Base-by-base conservation (phyloP, 495 filamentous ascomycete genomes). In the Hypoxylon lenormandii region DNA sequence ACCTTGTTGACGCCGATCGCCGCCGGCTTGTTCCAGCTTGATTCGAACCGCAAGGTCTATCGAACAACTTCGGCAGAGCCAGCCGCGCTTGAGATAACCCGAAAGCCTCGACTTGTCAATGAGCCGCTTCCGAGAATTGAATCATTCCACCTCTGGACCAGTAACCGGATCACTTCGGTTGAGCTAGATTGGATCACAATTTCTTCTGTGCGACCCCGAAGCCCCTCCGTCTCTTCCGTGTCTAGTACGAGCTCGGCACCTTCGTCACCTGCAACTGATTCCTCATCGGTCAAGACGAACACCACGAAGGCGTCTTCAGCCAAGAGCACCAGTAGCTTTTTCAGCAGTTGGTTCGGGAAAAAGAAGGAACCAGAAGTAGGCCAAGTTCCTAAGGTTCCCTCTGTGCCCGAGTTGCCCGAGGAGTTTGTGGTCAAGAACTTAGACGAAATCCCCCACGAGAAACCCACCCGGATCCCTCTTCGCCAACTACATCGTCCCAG, bases 71-170 rank as follows among this genome's bases (percentile, higher is more conserved):
- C 62, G 4, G 69, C 65, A 33, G 69, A 74, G 12, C 76, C 76
- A 23, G 76, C 69, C 2, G 74, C 76, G 15, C 54, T 75, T 12
- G 23, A 55, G 12, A 72, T 76, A 22, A 54, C 15, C 16, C 66
- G 70, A 50, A 77, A 71, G 36, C 50, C 65, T 47, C 60, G 72
- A n/a, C 56, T 49, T 2, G 60, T 65, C 16, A 52, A 69, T 15
- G 68, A 72, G 59, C 70, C 78, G 8, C 43, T 79, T 12, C 70
- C 74, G 7, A 57, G 6, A 5, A 55, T 80, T 36, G 56, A 71
- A 15, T 81, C 80, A 7, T 66, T 53, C 5, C 40, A 43, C 8
- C 74, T 82, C 18, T 83, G 81, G 81, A 46, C 45, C 5, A 62
- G 33, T 10, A 38, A 18, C 13, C 40, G 64, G 10, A 46, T 6